phyloP scores from a whole-genome alignment of 495 filamentous ascomycete species.

The Xylaria sp. region DNA sequence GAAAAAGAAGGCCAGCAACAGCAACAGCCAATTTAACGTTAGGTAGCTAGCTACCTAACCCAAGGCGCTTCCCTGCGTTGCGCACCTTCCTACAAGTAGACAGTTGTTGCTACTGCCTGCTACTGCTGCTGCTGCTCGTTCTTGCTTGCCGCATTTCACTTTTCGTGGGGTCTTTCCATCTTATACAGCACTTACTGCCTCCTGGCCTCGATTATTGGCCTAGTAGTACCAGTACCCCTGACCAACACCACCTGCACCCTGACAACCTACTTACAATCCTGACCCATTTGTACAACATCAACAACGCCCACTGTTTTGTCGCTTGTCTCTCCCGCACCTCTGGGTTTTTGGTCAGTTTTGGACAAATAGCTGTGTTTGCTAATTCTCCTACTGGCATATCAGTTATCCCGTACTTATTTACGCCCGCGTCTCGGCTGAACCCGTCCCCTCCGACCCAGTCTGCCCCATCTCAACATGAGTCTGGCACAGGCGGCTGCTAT shows the following conservation, averaged over 20 bases:
- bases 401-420: constrained; percentile 4
- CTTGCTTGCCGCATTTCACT: background rate
- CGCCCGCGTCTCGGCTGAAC: background rate
- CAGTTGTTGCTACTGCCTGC: background rate
- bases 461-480: constrained; percentile 32
- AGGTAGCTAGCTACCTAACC: background rate
- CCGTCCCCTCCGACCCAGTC: constrained; percentile 10
- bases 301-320: background rate
- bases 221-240: background rate
- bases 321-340: background rate
- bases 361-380: constrained; percentile 24
- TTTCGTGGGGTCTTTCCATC: background rate
- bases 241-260: too few relatives aligned
- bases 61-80: too few relatives aligned
- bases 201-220: background rate
- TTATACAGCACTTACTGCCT: too few relatives aligned
- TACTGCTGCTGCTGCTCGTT: background rate
- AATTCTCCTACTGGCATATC: constrained; percentile 23
- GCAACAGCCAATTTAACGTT: background rate
- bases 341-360: constrained; percentile 18
- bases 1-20: constrained; percentile 1
- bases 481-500: constrained; percentile 37
- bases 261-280: background rate
- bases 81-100: background rate
- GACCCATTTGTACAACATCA: background rate